Conservation (phyloP, 2,329 filamentous ascomycete genomes). For the Microthyrium microscopicum region DNA sequence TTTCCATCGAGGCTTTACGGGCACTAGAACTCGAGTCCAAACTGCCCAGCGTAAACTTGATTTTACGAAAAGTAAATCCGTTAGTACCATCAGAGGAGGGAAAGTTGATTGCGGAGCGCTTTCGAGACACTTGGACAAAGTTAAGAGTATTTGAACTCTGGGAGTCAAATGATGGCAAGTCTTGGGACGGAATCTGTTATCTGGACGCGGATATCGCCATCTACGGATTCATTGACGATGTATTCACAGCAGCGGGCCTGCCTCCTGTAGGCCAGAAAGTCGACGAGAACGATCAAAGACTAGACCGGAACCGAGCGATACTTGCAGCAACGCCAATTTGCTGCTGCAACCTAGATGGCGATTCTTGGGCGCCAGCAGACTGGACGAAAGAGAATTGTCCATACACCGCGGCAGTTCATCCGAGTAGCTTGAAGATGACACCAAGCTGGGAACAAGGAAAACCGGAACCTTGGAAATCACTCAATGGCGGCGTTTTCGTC, state of each 20-base stretch:
- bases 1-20: constrained; percentile 23
- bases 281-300: too few species aligned
- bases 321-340: constrained; percentile 34
- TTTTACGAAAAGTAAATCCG: constrained; percentile 23
- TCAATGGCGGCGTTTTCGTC: constrained; percentile 36
- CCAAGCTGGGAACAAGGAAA: constrained; percentile 17
- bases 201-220: constrained; percentile 37
- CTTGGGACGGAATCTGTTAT: constrained; percentile 33
- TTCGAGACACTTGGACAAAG: constrained; percentile 39
- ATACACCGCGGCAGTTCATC: constrained; percentile 25
- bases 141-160: constrained; percentile 34
- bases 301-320: too few species aligned
- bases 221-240: constrained; percentile 25
- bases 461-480: constrained; percentile 25
- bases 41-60: constrained; percentile 24
- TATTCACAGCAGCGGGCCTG: constrained; percentile 26
- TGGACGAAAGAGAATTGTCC: constrained; percentile 34
- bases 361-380: constrained; percentile 32
- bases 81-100: constrained; percentile 22
- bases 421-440: constrained; percentile 18
- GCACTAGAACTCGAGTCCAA: constrained; percentile 26
- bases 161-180: constrained; percentile 20
- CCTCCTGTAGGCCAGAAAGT: constrained; percentile 22
- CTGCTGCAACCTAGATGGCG: constrained; percentile 34
- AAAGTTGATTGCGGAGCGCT: constrained; percentile 32